Evolutionary conservation across 192 early-diverging fungal genomes (phyloP), one percentile per base, ranked within the genome.

Genomic region (Haplosporangium gracile): DNA sequence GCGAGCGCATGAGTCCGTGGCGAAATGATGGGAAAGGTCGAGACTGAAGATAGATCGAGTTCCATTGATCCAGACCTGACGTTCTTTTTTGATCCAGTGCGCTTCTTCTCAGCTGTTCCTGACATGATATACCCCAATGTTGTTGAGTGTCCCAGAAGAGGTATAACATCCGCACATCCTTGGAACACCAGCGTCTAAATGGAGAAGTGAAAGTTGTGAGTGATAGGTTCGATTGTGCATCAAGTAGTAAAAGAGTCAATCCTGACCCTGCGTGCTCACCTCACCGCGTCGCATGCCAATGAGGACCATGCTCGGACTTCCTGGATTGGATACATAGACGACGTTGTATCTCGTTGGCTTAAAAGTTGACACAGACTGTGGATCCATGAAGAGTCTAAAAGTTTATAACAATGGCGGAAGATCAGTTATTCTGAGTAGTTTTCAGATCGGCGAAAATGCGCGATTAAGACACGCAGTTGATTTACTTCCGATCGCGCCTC

Each of bases 181-280:
- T 89, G 81, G 74, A 93, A 93, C 4, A 90, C 88, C 47, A 93
- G 70, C 13, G 85, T 77, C 91, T 92, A 68, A 24, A 22, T 76
- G 40, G 60, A 40, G 8, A 53, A 18, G 29, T 20, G 4, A 22
- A n/a, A 20, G 70, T 8, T 1, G 29, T 65, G 13, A 65, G 60
- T 32, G 1, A 29, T 29, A 32, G 13, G n/a, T 15, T 32, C 60
- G 13, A 65, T 15, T 32, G 4, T 13, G 29, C n/a, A 65, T 32
- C 29, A 32, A 32, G 13, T 4, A 11, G 57, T 26, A 8, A 26
- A 60, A n/a, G 38, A 9, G 2, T 34, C 72, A 5, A 11, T 45
- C 65, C 49, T 26, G 24, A 15, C 22, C 2, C 24, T 4, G 39
- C 57, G 55, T 71, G 40, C 34, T 76, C 78, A 92, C 91, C 84